phyloP scores from a whole-genome alignment of 805 yeast genomes.

The Monosporozyma servazzii region DNA sequence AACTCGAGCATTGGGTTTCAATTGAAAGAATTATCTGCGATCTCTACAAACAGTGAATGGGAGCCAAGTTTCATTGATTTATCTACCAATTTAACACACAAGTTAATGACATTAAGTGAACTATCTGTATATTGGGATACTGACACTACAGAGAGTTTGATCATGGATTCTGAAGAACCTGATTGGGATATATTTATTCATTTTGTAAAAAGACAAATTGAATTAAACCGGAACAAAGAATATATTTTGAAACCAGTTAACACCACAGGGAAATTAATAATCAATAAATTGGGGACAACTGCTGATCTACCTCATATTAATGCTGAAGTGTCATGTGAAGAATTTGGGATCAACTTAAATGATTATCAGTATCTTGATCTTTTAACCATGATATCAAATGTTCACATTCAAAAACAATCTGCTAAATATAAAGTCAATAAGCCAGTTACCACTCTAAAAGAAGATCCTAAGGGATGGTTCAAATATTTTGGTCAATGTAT shows the following conservation, averaged over 20 bases:
- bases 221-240: not conserved
- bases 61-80: slow-evolving; percentile 73
- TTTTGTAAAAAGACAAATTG: not conserved
- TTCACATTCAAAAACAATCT: slow-evolving; percentile 73
- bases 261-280: slow-evolving; percentile 73
- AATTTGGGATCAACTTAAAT: slow-evolving; percentile 79
- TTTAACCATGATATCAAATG: slow-evolving; percentile 69
- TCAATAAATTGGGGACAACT: slow-evolving; percentile 72
- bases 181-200: slow-evolving; percentile 1
- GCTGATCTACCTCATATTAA: slow-evolving; percentile 58
- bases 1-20: slow-evolving; percentile 83
- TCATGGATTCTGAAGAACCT: not conserved
- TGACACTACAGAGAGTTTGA: slow-evolving; percentile 30
- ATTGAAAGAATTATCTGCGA: slow-evolving; percentile 79
- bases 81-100: slow-evolving; percentile 57
- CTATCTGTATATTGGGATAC: slow-evolving; percentile 83
- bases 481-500: slow-evolving; percentile 71
- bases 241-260: slow-evolving; percentile 72
- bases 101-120: slow-evolving; percentile 64
- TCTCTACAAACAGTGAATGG: slow-evolving; percentile 83
- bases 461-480: slow-evolving; percentile 77
- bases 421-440: slow-evolving; percentile 62
- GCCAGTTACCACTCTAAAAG: slow-evolving; percentile 44
- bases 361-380: slow-evolving; percentile 77
- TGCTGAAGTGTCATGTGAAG: slow-evolving; percentile 73